Base-by-base conservation (phyloP, 2,329 filamentous ascomycete species). In the Thermoascus crustaceus region DNA sequence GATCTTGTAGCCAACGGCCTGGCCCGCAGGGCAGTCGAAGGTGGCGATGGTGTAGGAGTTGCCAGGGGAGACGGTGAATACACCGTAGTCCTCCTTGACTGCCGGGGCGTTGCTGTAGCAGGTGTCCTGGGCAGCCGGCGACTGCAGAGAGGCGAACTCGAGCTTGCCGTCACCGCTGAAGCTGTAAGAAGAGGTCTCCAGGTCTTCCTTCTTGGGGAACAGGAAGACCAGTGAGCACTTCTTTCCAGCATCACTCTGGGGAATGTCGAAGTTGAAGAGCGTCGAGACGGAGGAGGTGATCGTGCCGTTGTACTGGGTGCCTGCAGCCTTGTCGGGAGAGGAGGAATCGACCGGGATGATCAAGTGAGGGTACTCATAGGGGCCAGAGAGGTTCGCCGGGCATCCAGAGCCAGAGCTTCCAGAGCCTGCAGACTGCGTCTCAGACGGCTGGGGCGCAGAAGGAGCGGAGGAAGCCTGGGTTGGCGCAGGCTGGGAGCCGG, bases 201-300 rank as follows among this genome's bases (percentile, higher is more conserved):
- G 71, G 21, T 78, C 57, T 10, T 64, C 48, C 42, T 74, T 57
- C 33, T 63, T 46, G 7, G 80, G 80, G 59, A 82, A 73, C 29
- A 81, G 64, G 71, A 84, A 84, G 38, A 78, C 63, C 6, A 83
- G 63, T 37, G 68, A 72, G 63, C 80, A 85, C 49, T 73, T 73
- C 59, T 75, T 74, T 46, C 73, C 75, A 6, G 63, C 47, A 46
- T 75, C 68, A 4, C 60, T 57, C 3, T 57, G 42, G 1, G 73
- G 73, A 27, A 84, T 73, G 50, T 81, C 76, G 59, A 84, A 84
- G 64, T 81, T 81, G 71, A 80, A 83, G 50, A 82, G 71, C 8
- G 72, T 71, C 7, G 72, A 73, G 32, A 73, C 56, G 13, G 57
- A 63, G 11, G 65, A 57, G 8, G 71, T 72, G 23, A 80, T 63